These are phyloP conservation scores for Chrysosporium keratinophilum DNA, from an alignment of 2,329 filamentous ascomycete genomes.

Conservation along the genomic window DNA sequence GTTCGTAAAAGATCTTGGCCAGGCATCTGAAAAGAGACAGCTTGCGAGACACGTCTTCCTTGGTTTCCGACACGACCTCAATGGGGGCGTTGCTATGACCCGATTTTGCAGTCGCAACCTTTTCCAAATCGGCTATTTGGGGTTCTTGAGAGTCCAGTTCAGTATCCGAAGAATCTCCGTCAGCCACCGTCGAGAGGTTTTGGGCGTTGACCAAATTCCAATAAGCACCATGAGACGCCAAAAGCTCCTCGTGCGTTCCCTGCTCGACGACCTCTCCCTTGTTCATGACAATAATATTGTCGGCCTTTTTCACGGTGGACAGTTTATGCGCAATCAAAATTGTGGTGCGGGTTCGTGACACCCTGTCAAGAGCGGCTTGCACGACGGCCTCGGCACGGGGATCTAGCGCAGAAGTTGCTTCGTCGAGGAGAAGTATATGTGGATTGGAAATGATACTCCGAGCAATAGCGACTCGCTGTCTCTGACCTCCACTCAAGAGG, in stretches of 20 bases:
- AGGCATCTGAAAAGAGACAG: slow-evolving; percentile 27
- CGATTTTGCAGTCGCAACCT: slow-evolving; percentile 11
- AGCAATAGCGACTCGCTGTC: slow-evolving; percentile 82
- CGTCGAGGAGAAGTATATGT: slow-evolving; percentile 74
- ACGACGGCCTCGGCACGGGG: slow-evolving; percentile 80
- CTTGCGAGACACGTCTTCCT: slow-evolving; percentile 16
- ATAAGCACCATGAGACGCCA: slow-evolving; percentile 59
- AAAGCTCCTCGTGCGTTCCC: slow-evolving; percentile 64
- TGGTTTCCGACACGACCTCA: slow-evolving; percentile 1
- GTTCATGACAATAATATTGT: slow-evolving; percentile 84
- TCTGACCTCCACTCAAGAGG: slow-evolving; percentile 76
- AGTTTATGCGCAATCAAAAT: slow-evolving; percentile 82
- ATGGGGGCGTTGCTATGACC: slow-evolving; percentile 5
- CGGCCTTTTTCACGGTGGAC: slow-evolving; percentile 74
- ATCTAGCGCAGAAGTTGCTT: slow-evolving; percentile 77
- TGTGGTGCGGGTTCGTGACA: slow-evolving; percentile 68
- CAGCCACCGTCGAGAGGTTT: slow-evolving; percentile 14
- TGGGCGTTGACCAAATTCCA: slow-evolving; percentile 64
- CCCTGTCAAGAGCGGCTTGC: slow-evolving; percentile 70
- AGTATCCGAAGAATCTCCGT: slow-evolving; percentile 11
- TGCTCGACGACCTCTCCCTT: slow-evolving; percentile 74
- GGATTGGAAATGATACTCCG: slow-evolving; percentile 73
- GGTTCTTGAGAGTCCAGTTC: slow-evolving; percentile 7
- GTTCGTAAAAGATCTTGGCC: slow-evolving; percentile 29
- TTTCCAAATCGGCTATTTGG: slow-evolving; percentile 2